Percentiles rank a stretch among this genome's conserved stretches.
Conservation (phyloP, 2,329 filamentous ascomycete genomes). For the Phialocephala subalpina region DNA sequence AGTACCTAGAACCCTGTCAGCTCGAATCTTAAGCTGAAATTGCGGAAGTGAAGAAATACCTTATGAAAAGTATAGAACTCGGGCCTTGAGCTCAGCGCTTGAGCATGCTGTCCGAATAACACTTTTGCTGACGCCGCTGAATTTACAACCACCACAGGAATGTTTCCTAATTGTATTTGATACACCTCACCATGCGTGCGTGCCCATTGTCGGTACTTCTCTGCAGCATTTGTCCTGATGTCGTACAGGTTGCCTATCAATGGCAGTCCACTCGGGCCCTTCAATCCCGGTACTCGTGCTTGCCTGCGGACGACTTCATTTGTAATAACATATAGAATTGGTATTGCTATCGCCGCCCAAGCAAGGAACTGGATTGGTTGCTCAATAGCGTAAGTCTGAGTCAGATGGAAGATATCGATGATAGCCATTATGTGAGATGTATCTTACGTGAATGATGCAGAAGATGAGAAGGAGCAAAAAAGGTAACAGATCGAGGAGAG, state of each 20-base stretch:
- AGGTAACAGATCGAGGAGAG: neutral
- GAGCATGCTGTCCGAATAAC: conserved; percentile 60
- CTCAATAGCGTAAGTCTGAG: conserved; percentile 18
- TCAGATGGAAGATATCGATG: conserved; percentile 22
- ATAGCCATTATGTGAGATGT: conserved; percentile 35
- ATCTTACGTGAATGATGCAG: no score
- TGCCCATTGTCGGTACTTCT: conserved; percentile 64
- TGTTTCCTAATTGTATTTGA: conserved; percentile 65
- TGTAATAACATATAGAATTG: conserved; percentile 32
- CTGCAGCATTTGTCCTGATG: conserved; percentile 62
- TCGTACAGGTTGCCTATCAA: conserved; percentile 63
- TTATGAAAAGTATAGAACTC: conserved; percentile 65
- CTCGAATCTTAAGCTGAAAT: neutral
- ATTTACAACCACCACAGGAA: conserved; percentile 64
- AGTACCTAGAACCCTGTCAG: conserved; percentile 54
- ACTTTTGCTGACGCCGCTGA: conserved; percentile 58
- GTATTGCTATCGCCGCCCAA: conserved; percentile 18
- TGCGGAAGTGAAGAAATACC: neutral
- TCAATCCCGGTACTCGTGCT: conserved; percentile 47
- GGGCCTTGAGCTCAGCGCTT: conserved; percentile 62
- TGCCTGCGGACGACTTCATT: conserved; percentile 34
- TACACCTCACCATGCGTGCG: conserved; percentile 59
- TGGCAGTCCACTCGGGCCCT: conserved; percentile 58
- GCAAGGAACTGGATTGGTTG: conserved; percentile 24
- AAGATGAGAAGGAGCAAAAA: neutral